Evolutionary conservation across 768 basidiomycete genomes (phyloP), one percentile per base, ranked within the genome.

Genomic region (Amanita thiersii): DNA sequence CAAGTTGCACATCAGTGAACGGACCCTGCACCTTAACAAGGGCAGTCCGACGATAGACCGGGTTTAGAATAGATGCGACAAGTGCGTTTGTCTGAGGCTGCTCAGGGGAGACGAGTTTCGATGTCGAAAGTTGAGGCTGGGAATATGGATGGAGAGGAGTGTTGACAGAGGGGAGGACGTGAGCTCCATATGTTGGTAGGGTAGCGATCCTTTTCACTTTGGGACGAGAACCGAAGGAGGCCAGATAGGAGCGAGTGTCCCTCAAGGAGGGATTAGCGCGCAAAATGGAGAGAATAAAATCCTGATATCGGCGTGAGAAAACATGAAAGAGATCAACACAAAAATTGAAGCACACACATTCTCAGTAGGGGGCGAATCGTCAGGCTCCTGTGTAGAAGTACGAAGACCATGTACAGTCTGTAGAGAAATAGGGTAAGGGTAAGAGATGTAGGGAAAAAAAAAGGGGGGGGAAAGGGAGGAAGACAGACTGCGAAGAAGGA

Each of bases 21-120:
- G 96, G 96, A 7, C 93, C 91, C 59, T 98, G 96, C 2, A 98
- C 67, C 63, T 98, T 98, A 52, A 99, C 93, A 11, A 99, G 78
- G 3, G 93, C 91, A 1, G 96, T 94, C 39, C 89, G 83, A 32
- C 80, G 75, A 44, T 79, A 67, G 40, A 87, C 76, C 4, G 93
- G 93, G 54, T 92, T 70, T n/a, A 93, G 69, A 50, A 86, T 81
- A n/a, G 81, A 80, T 4, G 77, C 72, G 46, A 85, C 63, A 50
- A 84, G 67, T 5, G 72, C 75, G 45, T 65, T 79, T 5, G 70
- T 66, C 48, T 69, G 67, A 6, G 63, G 53, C 25, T 60, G 57
- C 35, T 60, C 63, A 23, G 50, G 43, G 50, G 57, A 50, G 37
- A 58, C 53, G n/a, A 65, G 52, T 56, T 62, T 52, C 54, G 62